Evolutionary conservation across 805 yeast species (phyloP).

Genomic region (Wickerhamiella kurtzmanii): DNA sequence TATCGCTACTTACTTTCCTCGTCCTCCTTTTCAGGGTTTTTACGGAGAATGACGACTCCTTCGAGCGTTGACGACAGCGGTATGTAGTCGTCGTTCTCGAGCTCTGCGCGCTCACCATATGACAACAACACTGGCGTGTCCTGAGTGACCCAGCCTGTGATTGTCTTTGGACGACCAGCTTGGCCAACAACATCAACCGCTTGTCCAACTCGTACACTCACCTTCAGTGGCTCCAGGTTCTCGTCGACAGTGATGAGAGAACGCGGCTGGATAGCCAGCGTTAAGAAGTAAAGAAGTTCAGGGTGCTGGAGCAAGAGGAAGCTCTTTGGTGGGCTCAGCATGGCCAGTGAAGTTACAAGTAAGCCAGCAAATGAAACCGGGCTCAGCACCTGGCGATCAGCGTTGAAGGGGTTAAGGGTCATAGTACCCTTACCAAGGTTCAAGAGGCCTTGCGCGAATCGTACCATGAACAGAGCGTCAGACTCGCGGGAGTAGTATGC

Average conservation of each 20-base stretch:
- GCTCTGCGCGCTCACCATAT: conserved; percentile 91
- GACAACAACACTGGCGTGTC: conserved; percentile 91
- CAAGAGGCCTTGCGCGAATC: conserved; percentile 88
- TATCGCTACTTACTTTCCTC: background rate
- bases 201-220: conserved; percentile 95
- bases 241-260: conserved; percentile 89
- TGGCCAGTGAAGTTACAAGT: conserved; percentile 67
- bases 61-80: conserved; percentile 72
- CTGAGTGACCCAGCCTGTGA: conserved; percentile 99
- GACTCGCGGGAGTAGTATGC: conserved; percentile 83
- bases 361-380: conserved; percentile 84
- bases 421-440: conserved; percentile 95
- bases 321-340: conserved; percentile 63
- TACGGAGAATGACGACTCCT: conserved; percentile 84
- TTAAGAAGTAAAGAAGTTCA: conserved; percentile 68
- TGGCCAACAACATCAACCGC: conserved; percentile 98
- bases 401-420: conserved; percentile 76
- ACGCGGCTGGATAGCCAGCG: conserved; percentile 84
- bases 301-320: conserved; percentile 67
- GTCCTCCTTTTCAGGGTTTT: conserved; percentile 47
- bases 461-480: conserved; percentile 79
- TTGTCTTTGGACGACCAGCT: conserved; percentile 97
- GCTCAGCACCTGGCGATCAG: conserved; percentile 74
- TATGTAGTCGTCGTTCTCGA: conserved; percentile 87
- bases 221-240: conserved; percentile 79